A percentile compares a stretch with the other conserved stretches of the same genome.
Conservation (phyloP, 2,329 filamentous ascomycete genomes). For the Dothideomycetidae sp. region DNA sequence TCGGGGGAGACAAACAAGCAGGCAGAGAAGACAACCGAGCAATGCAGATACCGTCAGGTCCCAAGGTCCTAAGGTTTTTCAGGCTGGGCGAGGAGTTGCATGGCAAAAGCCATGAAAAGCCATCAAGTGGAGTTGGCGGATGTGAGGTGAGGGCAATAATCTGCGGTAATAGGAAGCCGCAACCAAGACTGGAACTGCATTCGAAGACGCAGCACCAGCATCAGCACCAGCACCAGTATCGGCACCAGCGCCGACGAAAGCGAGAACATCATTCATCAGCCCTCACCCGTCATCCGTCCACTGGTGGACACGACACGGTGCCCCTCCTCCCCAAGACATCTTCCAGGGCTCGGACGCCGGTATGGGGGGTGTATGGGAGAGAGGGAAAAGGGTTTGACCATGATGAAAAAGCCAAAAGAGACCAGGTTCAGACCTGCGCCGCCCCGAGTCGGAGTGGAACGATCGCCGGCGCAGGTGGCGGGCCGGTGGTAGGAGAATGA, state of each 20-base stretch:
- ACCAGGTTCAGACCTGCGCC: slow-evolving; percentile 8
- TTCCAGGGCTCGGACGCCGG: not conserved
- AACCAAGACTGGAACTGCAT: slow-evolving; percentile 1
- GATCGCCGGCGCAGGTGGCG: slow-evolving; percentile 8
- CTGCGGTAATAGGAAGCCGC: not conserved
- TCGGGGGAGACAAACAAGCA: not conserved
- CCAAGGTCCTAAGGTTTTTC: not conserved
- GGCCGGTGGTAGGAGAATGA: slow-evolving; percentile 10
- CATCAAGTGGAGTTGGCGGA: not conserved
- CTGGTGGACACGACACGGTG: not conserved
- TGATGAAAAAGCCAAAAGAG: slow-evolving; percentile 5
- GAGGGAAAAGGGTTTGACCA: slow-evolving; percentile 5
- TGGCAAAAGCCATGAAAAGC: not conserved
- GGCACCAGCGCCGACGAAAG: not conserved
- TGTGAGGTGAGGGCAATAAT: not conserved
- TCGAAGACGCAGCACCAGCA: too few species aligned
- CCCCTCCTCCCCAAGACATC: slow-evolving; percentile 1
- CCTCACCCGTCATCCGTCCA: not conserved
- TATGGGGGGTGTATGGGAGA: slow-evolving; percentile 7
- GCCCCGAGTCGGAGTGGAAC: slow-evolving; percentile 3
- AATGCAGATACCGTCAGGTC: not conserved
- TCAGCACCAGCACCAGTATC: not conserved
- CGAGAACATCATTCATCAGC: not conserved
- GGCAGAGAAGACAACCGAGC: not conserved
- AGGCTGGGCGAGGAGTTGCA: not conserved